Base-by-base conservation (phyloP, 805 yeast genomes). In the Barnettozyma sp. region DNA sequence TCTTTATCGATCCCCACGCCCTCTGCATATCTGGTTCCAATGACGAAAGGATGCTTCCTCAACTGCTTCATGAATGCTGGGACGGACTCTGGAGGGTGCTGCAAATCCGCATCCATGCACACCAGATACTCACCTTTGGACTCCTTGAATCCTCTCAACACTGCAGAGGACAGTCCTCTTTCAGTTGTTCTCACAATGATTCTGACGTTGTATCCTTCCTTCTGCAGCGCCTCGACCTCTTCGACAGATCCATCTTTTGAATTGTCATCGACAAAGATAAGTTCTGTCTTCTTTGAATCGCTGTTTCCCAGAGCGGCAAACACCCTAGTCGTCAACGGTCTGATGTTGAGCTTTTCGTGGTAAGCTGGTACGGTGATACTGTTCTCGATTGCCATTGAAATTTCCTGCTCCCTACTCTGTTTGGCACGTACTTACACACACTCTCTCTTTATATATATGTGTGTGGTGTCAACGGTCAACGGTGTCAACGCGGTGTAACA, bases 71-170 rank as follows among this genome's bases (percentile, higher is more conserved):
- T 56, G 40, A 70, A 50, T 21, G 57, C 61, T 34, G 74, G 74
- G 8, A 68, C 73, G 38, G 62, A 56, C 48, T 70, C 75, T 22
- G 75, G 75, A 29, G 74, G 75, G 47, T 70, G 74, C 51, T 69
- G 72, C 36, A 69, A 56, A 50, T 69, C 75, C 17, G 75, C 75
- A 50, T 69, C 75, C 74, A 69, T 69, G 47, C 75, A 69, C 26
- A 69, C 57, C 38, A 69, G 44, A 43, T 67, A 65, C 33, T 65
- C 63, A 45, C 75, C 75, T 36, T 64, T 52, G 20, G 71, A 65
- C 34, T 65, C 73, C 30, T 55, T 45, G 49, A 69, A 69, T 12
- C 75, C 75, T 45, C 60, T 60, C 45, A 69, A 45, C 9, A 69
- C 75, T 21, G 75, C 75, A 30, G 72, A 66, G 16, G 71, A 65